Evolutionary conservation across 306 rosid species (phyloP).

Genomic region (Prosopis cineraria): DNA sequence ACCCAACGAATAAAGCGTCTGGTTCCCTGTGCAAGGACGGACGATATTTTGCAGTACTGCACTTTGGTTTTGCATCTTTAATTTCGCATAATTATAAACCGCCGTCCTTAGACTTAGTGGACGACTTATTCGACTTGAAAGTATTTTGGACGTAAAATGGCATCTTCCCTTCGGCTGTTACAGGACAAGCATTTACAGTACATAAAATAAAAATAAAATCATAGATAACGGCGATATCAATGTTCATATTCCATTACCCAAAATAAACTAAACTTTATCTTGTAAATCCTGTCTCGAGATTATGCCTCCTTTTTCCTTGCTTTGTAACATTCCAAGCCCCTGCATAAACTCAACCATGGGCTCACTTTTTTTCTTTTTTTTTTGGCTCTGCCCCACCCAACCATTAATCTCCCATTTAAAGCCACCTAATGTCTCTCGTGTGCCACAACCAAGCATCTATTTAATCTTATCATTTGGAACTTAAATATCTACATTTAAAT

Average conservation of each 20-base stretch:
- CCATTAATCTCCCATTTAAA: background rate
- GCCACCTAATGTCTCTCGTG: no score
- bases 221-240: constrained; percentile 16
- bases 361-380: background rate
- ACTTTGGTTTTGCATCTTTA: background rate
- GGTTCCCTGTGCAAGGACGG: background rate
- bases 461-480: no score
- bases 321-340: constrained; percentile 6
- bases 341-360: background rate
- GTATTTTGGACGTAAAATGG: constrained; percentile 15
- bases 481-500: no score
- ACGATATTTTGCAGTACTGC: background rate
- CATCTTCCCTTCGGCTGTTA: constrained; percentile 29
- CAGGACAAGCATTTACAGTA: constrained; percentile 27
- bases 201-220: no score
- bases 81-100: background rate
- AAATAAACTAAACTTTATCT: constrained; percentile 42
- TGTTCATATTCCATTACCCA: constrained; percentile 32
- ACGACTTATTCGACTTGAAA: constrained; percentile 32
- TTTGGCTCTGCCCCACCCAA: background rate
- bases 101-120: constrained; percentile 11
- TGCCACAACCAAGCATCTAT: no score
- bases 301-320: constrained; percentile 34
- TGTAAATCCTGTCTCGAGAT: constrained; percentile 15
- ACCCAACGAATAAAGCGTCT: constrained; percentile 1